Evolutionary conservation across 768 basidiomycete species (phyloP), one percentile per base, ranked within the genome.

Genomic region (Roridomyces roridus): DNA sequence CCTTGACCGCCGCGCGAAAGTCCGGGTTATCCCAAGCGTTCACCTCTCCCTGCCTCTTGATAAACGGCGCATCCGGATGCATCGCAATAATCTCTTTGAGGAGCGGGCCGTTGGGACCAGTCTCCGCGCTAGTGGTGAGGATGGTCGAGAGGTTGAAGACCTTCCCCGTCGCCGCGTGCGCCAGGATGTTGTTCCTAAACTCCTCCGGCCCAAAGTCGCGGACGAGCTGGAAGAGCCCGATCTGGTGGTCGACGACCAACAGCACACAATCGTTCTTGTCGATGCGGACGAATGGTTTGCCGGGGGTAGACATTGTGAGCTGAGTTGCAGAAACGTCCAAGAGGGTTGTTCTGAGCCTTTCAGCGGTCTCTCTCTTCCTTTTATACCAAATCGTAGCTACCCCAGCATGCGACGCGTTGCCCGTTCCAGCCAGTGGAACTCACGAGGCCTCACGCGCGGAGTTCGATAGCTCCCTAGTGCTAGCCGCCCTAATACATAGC

Each of bases 11-110:
- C 2, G 67, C 68, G 35, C 76, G 70, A 72, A 83, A 81, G 50
- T 80, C 79, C 6, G 67, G 52, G 63, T 79, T 81, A 61, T 83
- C 80, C 81, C 81, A 83, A 9, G 81, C 80, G 51, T 83, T 68
- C 14, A 83, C 80, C 62, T 83, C 79, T 2, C 79, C 81, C 23
- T 76, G 66, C 15, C 81, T 72, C 67, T 76, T 78, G 70, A 82
- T 77, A 56, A 74, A 64, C 14, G 79, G 71, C 0, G 78, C 78
- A 46, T 77, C 62, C 2, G 78, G 77, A 52, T 82, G 76, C 77
- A 81, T 75, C 1, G 70, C 75, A 15, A 74, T 24, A 31, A 83
- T 75, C 56, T 81, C 80, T 51, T 69, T 68, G 11, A 77, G 78
- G 7, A 82, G 68, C 5, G 79, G 80, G 4, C 81, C 80, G 61